phyloP scores from a whole-genome alignment of 2,329 filamentous ascomycete genomes.

The Talaromyces sp. region DNA sequence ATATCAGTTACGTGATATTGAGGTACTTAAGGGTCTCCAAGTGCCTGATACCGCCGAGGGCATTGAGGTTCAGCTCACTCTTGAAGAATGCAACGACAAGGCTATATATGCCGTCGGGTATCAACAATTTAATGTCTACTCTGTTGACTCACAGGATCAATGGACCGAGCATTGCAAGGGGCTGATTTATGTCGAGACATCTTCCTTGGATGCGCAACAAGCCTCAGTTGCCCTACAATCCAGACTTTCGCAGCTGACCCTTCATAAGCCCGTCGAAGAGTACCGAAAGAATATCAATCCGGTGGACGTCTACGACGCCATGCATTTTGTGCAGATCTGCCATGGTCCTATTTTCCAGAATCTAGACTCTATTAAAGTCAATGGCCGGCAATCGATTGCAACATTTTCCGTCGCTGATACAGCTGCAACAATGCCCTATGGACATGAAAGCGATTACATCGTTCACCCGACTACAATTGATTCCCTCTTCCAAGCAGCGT shows the following conservation, averaged over 20 bases:
- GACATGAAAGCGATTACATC: background rate
- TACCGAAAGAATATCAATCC: background rate
- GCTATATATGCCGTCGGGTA: background rate
- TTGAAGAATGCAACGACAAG: background rate
- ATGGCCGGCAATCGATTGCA: background rate
- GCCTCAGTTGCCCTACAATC: background rate
- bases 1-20: background rate
- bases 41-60: background rate
- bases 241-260: background rate
- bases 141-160: background rate
- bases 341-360: constrained; percentile 7
- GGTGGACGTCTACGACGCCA: background rate
- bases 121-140: background rate
- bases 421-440: background rate
- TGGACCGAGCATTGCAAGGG: background rate
- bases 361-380: background rate
- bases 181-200: background rate
- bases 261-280: background rate
- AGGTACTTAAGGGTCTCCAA: background rate
- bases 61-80: background rate
- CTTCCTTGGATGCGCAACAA: background rate
- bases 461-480: constrained; percentile 9
- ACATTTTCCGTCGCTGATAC: background rate
- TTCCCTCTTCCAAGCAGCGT: background rate
- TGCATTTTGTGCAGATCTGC: background rate